Evolutionary conservation across 805 yeast genomes (phyloP).

Genomic region (Ogataea paraovalis): DNA sequence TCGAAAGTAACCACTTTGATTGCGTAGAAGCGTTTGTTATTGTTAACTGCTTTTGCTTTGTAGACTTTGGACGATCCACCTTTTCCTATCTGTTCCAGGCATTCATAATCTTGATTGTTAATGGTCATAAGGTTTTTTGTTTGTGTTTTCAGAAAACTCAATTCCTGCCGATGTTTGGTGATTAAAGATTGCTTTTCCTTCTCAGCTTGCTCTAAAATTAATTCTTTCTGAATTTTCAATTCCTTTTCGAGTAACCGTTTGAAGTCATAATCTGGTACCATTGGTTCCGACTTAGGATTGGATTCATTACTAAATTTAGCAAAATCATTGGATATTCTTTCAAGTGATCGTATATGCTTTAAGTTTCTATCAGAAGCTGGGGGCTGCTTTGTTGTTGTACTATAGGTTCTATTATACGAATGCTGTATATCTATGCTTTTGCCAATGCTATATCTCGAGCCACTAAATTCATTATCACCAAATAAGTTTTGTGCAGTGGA

Average conservation of each 20-base stretch:
- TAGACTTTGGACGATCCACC: slow-evolving; percentile 94
- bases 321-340: not conserved
- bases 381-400: not conserved
- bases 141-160: slow-evolving; percentile 1
- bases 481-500: not conserved
- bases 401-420: not conserved
- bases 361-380: not conserved
- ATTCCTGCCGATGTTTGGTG: not conserved
- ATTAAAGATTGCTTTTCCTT: slow-evolving; percentile 5
- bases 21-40: slow-evolving; percentile 59
- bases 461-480: too few species aligned
- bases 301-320: too few species aligned
- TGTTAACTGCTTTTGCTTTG: slow-evolving; percentile 53
- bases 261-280: slow-evolving; percentile 2
- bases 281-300: not conserved
- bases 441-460: too few species aligned
- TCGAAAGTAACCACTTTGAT: slow-evolving; percentile 77
- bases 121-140: slow-evolving; percentile 28
- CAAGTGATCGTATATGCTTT: not conserved
- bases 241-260: slow-evolving; percentile 16
- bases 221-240: slow-evolving; percentile 16
- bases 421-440: not conserved
- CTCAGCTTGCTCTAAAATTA: slow-evolving; percentile 14
- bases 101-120: slow-evolving; percentile 64
- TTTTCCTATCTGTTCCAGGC: slow-evolving; percentile 74